These are phyloP conservation scores for Postia placenta DNA, from an alignment of 768 basidiomycete species.

Conservation along the genomic window DNA sequence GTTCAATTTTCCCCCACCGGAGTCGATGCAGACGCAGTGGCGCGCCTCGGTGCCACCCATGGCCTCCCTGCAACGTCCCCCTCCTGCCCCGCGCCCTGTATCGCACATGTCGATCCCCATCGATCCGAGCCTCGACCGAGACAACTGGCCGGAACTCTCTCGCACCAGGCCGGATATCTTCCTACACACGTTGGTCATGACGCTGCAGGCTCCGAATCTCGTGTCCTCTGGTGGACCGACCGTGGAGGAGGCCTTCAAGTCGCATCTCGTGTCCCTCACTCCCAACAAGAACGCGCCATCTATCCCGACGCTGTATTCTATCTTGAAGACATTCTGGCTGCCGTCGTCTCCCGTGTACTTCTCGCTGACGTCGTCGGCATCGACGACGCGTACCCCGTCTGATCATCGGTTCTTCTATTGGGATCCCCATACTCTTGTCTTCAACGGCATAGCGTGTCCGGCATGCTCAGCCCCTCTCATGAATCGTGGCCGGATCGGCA, in stretches of 20 bases:
- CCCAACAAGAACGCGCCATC: conserved; percentile 40
- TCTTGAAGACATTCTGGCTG: conserved; percentile 81
- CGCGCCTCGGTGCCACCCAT: conserved; percentile 19
- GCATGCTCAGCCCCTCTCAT: conserved; percentile 50
- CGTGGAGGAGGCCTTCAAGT: conserved; percentile 75
- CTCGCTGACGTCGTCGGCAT: conserved; percentile 66
- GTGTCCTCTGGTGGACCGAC: conserved; percentile 50
- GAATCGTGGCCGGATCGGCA: conserved; percentile 68
- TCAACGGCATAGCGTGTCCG: conserved; percentile 77
- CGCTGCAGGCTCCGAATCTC: conserved; percentile 60
- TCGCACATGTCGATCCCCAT: conserved; percentile 26
- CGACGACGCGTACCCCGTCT: conserved; percentile 59
- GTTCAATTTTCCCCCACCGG: too few species aligned
- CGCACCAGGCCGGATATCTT: conserved; percentile 52
- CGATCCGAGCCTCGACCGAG: conserved; percentile 48
- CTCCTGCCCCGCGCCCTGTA: conserved; percentile 13
- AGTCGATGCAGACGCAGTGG: conserved; percentile 12
- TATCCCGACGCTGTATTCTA: conserved; percentile 68
- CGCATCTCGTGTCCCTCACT: conserved; percentile 62
- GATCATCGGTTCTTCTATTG: conserved; percentile 82
- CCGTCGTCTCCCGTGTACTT: conserved; percentile 76
- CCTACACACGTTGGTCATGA: conserved; percentile 47
- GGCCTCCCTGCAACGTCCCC: conserved; percentile 6
- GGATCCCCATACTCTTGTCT: conserved; percentile 79
- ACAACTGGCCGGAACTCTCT: conserved; percentile 62